A percentile compares a stretch with the other conserved stretches of the same genome.
Evolutionary conservation across 2,329 filamentous ascomycete species (phyloP).

Genomic region (Phoma sp.): DNA sequence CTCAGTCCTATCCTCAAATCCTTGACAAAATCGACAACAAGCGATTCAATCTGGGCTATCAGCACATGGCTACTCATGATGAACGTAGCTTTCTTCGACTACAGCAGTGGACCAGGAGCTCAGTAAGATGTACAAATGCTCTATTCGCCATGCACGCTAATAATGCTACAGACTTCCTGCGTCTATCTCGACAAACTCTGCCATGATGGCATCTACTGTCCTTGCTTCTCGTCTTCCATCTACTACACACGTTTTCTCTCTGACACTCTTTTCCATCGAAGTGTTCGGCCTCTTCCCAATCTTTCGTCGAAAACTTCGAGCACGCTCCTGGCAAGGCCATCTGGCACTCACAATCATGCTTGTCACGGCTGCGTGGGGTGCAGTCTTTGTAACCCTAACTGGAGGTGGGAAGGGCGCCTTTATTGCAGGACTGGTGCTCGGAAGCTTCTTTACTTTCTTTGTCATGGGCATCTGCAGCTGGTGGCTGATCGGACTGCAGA

Average conservation of each 20-base stretch:
- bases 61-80: conserved; percentile 91
- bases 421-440: conserved; percentile 77
- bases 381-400: conserved; percentile 70
- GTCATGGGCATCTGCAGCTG: conserved; percentile 94
- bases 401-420: conserved; percentile 63
- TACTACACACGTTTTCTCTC: conserved; percentile 91
- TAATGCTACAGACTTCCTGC: conserved; percentile 66
- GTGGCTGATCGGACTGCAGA: conserved; percentile 97
- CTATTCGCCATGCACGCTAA: conserved; percentile 21
- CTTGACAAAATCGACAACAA: conserved; percentile 89
- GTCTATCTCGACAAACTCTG: conserved; percentile 90
- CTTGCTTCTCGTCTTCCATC: conserved; percentile 87
- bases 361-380: conserved; percentile 80
- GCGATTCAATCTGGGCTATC: conserved; percentile 97
- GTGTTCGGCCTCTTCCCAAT: conserved; percentile 98
- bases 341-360: conserved; percentile 76
- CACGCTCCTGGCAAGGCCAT: conserved; percentile 83
- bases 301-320: conserved; percentile 85
- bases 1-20: conserved; percentile 96
- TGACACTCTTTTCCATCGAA: conserved; percentile 96
- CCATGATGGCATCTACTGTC: conserved; percentile 94
- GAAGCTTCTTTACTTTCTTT: conserved; percentile 75
- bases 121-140: conserved; percentile 47
- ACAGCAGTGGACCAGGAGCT: conserved; percentile 72
- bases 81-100: conserved; percentile 98